Conservation (phyloP, 768 basidiomycete genomes). For the Tylopilus subfusipes region DNA sequence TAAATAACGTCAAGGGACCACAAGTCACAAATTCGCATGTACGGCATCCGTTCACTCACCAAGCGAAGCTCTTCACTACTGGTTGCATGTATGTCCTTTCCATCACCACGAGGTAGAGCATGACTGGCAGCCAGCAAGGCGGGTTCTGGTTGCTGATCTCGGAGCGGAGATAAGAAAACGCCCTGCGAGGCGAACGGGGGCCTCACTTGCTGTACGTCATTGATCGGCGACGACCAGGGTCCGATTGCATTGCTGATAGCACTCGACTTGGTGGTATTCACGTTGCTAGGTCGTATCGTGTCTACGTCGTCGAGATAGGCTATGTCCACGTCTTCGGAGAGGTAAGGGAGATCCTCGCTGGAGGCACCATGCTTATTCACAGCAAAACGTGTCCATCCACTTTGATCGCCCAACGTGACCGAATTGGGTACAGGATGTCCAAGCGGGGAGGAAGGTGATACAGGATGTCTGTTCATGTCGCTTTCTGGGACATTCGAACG, state of each 20-base stretch:
- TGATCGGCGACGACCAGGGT: slow-evolving; percentile 7
- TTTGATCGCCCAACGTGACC: slow-evolving; percentile 12
- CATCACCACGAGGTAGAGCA: slow-evolving; percentile 16
- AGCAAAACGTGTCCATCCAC: slow-evolving; percentile 11
- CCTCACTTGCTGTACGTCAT: slow-evolving; percentile 12
- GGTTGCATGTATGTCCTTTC: slow-evolving; percentile 7
- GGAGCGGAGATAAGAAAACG: slow-evolving; percentile 31
- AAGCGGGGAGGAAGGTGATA: background rate
- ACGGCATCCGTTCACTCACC: slow-evolving; percentile 18
- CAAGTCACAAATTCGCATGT: slow-evolving; percentile 1
- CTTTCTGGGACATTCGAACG: slow-evolving; percentile 19
- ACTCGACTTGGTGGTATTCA: background rate
- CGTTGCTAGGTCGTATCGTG: slow-evolving; percentile 10
- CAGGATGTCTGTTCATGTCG: background rate
- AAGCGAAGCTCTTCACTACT: background rate
- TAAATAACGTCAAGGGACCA: background rate
- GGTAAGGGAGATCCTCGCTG: slow-evolving; percentile 9
- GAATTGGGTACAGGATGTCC: slow-evolving; percentile 5
- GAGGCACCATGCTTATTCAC: slow-evolving; percentile 12
- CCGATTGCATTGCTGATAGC: background rate
- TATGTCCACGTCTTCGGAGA: slow-evolving; percentile 7
- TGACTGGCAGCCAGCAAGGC: slow-evolving; percentile 4
- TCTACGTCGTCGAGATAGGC: slow-evolving; percentile 3
- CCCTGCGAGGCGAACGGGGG: slow-evolving; percentile 22
- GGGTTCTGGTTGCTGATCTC: slow-evolving; percentile 5